phyloP scores from a whole-genome alignment of 768 basidiomycete species.

The Agaricus blazei region DNA sequence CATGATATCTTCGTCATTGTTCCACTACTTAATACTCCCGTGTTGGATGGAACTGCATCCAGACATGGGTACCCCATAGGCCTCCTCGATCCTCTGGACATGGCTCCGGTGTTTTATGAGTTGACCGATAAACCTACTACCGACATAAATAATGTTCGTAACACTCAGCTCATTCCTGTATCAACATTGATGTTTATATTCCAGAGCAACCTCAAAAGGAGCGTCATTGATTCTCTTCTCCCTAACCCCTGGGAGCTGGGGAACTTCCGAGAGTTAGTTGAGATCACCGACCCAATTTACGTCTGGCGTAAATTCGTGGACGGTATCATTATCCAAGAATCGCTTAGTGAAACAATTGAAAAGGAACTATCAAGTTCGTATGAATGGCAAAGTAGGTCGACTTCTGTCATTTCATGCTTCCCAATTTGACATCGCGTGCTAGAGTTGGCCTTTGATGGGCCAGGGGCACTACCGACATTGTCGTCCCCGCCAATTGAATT shows the following conservation, averaged over 20 bases:
- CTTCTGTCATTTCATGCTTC: background rate
- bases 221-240: slow-evolving; percentile 26
- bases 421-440: background rate
- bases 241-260: slow-evolving; percentile 37
- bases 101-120: slow-evolving; percentile 41
- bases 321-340: slow-evolving; percentile 26
- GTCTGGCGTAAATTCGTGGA: slow-evolving; percentile 42
- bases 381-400: slow-evolving; percentile 36
- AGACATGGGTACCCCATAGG: slow-evolving; percentile 37
- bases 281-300: slow-evolving; percentile 27
- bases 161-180: background rate
- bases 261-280: slow-evolving; percentile 16
- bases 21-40: slow-evolving; percentile 41
- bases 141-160: background rate
- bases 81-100: slow-evolving; percentile 54
- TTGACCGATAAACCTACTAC: slow-evolving; percentile 8
- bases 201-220: slow-evolving; percentile 21
- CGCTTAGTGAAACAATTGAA: slow-evolving; percentile 27
- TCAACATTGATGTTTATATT: background rate
- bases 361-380: slow-evolving; percentile 40
- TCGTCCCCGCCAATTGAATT: slow-evolving; percentile 41
- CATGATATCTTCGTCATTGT: slow-evolving; percentile 44
- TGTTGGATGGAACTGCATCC: slow-evolving; percentile 26
- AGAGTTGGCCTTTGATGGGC: slow-evolving; percentile 35
- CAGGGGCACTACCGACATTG: slow-evolving; percentile 37